These are phyloP conservation scores for Thielaviopsis euricoi DNA, from an alignment of 2,329 filamentous ascomycete species.

Conservation along the genomic window DNA sequence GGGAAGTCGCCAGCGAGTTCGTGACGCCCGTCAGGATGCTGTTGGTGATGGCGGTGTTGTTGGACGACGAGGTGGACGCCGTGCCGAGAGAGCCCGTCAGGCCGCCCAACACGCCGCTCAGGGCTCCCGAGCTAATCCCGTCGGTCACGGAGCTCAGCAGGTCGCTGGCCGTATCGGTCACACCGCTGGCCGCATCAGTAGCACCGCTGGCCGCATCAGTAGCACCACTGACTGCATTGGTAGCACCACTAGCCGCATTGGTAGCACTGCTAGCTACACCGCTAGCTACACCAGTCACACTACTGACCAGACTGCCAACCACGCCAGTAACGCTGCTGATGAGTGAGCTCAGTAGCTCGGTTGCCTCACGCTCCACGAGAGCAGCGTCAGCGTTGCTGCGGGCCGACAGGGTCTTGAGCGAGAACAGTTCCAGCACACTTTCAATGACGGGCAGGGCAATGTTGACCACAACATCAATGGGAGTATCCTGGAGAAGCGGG, in stretches of 20 bases:
- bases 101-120: background rate
- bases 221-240: background rate
- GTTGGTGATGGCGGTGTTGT: background rate
- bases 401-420: background rate
- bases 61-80: background rate
- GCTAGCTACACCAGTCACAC: background rate
- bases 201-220: background rate
- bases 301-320: background rate
- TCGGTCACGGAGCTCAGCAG: background rate
- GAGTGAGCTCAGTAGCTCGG: constrained; percentile 1
- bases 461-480: constrained; percentile 4
- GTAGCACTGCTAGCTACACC: background rate
- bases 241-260: background rate
- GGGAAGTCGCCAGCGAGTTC: background rate
- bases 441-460: constrained; percentile 4
- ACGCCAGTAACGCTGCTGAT: background rate
- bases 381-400: background rate
- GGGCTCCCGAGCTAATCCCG: background rate
- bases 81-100: background rate
- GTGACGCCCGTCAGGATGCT: background rate
- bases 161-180: background rate
- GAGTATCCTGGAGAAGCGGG: background rate
- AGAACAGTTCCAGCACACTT: constrained; percentile 1
- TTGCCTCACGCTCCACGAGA: background rate
- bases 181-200: background rate